These are phyloP conservation scores for Seiridium unicorne DNA, from an alignment of 2,329 filamentous ascomycete genomes.

Conservation along the genomic window DNA sequence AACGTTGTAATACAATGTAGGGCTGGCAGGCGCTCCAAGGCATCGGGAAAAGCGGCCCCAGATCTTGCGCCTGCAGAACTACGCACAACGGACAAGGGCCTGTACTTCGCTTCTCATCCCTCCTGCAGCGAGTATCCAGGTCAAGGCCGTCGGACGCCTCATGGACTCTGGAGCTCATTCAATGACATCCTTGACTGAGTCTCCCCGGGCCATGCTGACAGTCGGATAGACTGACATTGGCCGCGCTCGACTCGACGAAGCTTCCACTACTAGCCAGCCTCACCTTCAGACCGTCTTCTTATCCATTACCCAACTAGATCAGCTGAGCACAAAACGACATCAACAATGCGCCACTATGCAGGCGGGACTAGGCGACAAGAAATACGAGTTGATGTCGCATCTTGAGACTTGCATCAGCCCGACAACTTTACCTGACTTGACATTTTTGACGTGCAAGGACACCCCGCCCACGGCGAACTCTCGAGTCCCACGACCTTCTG, in stretches of 20 bases:
- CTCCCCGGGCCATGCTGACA: background rate
- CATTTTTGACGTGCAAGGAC: background rate
- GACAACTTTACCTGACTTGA: background rate
- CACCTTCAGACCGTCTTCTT: background rate
- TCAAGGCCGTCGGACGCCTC: too few relatives aligned
- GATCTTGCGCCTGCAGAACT: background rate
- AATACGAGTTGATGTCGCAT: constrained; percentile 4
- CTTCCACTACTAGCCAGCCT: constrained; percentile 1
- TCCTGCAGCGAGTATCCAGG: too few relatives aligned
- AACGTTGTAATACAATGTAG: background rate
- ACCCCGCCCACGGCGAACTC: background rate
- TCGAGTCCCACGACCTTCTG: background rate
- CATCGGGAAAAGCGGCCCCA: background rate
- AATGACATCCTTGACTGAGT: background rate
- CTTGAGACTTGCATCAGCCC: constrained; percentile 1
- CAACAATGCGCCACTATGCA: constrained; percentile 5
- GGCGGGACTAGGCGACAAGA: background rate
- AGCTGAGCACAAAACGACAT: background rate
- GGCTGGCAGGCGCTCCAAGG: background rate
- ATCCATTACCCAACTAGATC: background rate
- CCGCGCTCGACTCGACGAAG: background rate
- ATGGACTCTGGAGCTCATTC: background rate
- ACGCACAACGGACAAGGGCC: background rate
- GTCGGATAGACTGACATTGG: constrained; percentile 1
- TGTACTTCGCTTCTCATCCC: too few relatives aligned